phyloP scores from a whole-genome alignment of 345 rosid species.

The Clausena lansium region DNA sequence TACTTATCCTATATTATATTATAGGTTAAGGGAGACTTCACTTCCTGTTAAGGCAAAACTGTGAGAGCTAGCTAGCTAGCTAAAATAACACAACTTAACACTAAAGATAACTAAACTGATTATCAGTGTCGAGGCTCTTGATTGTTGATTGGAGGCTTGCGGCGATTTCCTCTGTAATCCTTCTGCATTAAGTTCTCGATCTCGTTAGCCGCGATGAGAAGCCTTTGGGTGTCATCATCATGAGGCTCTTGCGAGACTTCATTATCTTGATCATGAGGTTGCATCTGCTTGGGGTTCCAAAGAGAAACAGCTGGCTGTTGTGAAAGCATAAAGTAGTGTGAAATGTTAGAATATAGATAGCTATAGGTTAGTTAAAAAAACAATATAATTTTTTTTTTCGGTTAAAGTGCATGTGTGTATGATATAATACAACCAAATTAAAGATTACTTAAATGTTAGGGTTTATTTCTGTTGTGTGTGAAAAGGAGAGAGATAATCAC shows the following conservation, averaged over 20 bases:
- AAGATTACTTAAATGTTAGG: not conserved
- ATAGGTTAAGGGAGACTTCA: constrained; percentile 6
- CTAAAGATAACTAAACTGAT: not conserved
- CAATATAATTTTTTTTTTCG: no score
- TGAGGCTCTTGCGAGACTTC: not conserved
- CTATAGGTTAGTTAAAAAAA: not conserved
- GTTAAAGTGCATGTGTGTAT: not conserved
- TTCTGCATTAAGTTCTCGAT: constrained; percentile 33
- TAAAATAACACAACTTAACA: not conserved
- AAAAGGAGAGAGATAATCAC: not conserved
- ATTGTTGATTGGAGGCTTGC: constrained; percentile 54
- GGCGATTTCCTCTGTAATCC: constrained; percentile 39
- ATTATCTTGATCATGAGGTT: constrained; percentile 6
- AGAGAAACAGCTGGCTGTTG: constrained; percentile 8
- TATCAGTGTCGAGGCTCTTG: constrained; percentile 33
- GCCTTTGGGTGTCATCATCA: constrained; percentile 28
- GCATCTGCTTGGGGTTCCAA: constrained; percentile 2
- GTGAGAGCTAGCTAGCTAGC: constrained; percentile 21
- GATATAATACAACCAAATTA: not conserved
- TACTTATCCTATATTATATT: not conserved
- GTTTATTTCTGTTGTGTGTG: not conserved
- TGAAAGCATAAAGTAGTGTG: not conserved
- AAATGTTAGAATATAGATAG: not conserved
- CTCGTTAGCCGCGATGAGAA: constrained; percentile 31
- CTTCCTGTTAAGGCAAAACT: constrained; percentile 25